These are phyloP conservation scores for Mimosa bimucronata DNA, from an alignment of 306 rosid genomes.

Conservation along the genomic window DNA sequence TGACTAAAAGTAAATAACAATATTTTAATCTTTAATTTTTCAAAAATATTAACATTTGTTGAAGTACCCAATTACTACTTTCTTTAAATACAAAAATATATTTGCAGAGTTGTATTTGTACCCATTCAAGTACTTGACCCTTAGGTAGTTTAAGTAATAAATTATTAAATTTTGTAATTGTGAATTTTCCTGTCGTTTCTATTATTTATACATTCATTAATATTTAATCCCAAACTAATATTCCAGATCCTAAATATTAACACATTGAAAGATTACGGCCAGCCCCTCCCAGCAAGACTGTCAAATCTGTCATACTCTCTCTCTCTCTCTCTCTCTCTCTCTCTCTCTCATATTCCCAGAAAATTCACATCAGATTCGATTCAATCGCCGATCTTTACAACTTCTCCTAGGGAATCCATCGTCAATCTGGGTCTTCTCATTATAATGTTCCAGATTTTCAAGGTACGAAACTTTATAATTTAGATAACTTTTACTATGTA, in stretches of 20 bases:
- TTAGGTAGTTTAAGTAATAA: too few species aligned
- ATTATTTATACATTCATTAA: slow-evolving; percentile 12
- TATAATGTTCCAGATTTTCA: slow-evolving; percentile 85
- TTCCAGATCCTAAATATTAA: slow-evolving; percentile 42
- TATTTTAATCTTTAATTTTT: too few species aligned
- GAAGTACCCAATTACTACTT: too few species aligned
- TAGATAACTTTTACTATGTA: background rate
- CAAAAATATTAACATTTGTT: too few species aligned
- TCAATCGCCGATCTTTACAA: slow-evolving; percentile 65
- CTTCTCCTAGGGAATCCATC: slow-evolving; percentile 67
- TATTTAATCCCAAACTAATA: slow-evolving; percentile 24
- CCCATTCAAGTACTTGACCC: too few species aligned
- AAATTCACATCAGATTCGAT: slow-evolving; percentile 75
- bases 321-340: slow-evolving; percentile 43
- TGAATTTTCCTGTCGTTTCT: too few species aligned
- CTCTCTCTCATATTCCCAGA: slow-evolving; percentile 37
- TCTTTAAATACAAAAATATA: too few species aligned
- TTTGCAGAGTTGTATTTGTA: too few species aligned
- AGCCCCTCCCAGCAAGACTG: slow-evolving; percentile 78
- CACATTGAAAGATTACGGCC: slow-evolving; percentile 35
- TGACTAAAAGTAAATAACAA: too few species aligned
- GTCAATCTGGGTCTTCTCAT: slow-evolving; percentile 56
- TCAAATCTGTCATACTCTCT: slow-evolving; percentile 93
- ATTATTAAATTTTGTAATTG: too few species aligned
- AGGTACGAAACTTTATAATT: slow-evolving; percentile 58